These are phyloP conservation scores for Boletellus ananas DNA, from an alignment of 768 basidiomycete genomes.

Conservation along the genomic window DNA sequence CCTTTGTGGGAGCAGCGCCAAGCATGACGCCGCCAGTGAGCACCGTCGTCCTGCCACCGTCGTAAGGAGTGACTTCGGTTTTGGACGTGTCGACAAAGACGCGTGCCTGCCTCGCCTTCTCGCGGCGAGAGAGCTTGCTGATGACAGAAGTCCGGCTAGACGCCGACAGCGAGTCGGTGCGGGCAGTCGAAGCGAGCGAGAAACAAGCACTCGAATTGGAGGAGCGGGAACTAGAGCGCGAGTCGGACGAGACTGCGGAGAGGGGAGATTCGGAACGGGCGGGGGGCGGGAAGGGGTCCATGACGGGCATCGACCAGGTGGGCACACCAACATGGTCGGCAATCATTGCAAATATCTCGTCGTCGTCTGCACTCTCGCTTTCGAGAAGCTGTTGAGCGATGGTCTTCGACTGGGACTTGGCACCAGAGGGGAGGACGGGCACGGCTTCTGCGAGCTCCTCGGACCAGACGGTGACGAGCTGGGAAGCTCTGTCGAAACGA, in stretches of 20 bases:
- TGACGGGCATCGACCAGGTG: conserved; percentile 64
- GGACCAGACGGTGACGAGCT: conserved; percentile 65
- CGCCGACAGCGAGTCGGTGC: conserved; percentile 43
- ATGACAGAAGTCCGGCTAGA: conserved; percentile 39
- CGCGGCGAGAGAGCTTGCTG: conserved; percentile 58
- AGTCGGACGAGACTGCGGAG: conserved; percentile 51
- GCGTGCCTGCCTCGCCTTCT: conserved; percentile 62
- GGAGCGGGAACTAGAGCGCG: conserved; percentile 55
- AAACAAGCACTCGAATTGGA: conserved; percentile 71
- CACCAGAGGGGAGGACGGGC: conserved; percentile 16
- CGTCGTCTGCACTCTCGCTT: conserved; percentile 67
- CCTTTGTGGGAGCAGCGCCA: conserved; percentile 44
- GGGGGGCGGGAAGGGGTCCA: conserved; percentile 54
- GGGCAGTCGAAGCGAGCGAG: conserved; percentile 62
- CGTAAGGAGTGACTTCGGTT: conserved; percentile 79
- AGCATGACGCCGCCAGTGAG: conserved; percentile 89
- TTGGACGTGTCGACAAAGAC: conserved; percentile 73
- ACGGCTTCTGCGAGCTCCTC: conserved; percentile 40
- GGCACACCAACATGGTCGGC: conserved; percentile 67
- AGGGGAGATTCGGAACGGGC: conserved; percentile 54
- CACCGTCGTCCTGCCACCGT: conserved; percentile 85
- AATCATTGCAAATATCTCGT: conserved; percentile 70
- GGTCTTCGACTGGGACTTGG: conserved; percentile 45
- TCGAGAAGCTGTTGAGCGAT: conserved; percentile 72
- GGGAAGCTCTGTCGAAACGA: conserved; percentile 47